These are phyloP conservation scores for Sicyos baderoa DNA, from an alignment of 306 rosid genomes.

Conservation along the genomic window DNA sequence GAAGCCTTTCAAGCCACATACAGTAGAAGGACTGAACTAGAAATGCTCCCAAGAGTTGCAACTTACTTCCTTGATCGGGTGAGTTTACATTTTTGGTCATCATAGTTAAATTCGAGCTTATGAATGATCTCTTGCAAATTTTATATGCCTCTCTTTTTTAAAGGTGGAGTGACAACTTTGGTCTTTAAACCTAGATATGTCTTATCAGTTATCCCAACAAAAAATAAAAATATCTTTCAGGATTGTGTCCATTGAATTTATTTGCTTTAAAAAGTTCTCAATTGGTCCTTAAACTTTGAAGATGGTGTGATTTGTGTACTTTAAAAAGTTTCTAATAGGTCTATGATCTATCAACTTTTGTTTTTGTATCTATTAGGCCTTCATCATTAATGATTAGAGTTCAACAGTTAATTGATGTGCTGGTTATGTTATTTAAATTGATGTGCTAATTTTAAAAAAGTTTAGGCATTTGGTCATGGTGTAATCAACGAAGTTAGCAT, in stretches of 20 bases:
- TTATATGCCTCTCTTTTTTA: background rate
- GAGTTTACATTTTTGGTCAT: constrained; percentile 25
- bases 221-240: background rate
- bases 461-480: background rate
- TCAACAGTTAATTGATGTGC: background rate
- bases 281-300: background rate
- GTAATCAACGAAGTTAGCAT: background rate
- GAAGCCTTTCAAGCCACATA: constrained; percentile 71
- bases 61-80: constrained; percentile 63
- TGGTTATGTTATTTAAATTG: background rate
- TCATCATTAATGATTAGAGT: background rate
- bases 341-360: background rate
- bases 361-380: background rate
- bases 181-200: background rate
- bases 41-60: constrained; percentile 59
- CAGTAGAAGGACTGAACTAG: constrained; percentile 50
- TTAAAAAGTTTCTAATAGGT: background rate
- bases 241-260: background rate
- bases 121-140: background rate
- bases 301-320: background rate
- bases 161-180: background rate
- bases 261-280: background rate
- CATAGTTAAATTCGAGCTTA: constrained; percentile 16
- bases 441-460: background rate
- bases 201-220: background rate